Evolutionary conservation across 2,329 filamentous ascomycete genomes (phyloP).

Genomic region (Verticillium longisporum): DNA sequence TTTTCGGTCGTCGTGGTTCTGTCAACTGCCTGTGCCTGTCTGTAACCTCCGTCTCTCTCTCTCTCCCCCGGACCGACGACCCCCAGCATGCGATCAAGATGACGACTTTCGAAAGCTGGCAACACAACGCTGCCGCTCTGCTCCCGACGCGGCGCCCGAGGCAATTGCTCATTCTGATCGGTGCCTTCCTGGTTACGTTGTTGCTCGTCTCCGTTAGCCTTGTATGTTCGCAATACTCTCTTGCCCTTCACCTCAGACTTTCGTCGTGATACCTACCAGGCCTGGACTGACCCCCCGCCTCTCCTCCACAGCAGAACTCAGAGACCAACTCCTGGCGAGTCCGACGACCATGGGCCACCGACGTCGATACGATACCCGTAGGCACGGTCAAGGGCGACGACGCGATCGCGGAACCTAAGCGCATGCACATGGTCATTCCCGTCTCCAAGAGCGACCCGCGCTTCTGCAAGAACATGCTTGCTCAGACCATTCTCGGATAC

Average conservation of each 20-base stretch:
- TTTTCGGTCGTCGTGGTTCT: neutral
- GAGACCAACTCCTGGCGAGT: neutral
- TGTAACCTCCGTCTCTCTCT: neutral
- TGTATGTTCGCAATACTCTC: neutral
- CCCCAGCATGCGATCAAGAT: neutral
- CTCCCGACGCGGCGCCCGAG: neutral
- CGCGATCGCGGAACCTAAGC: neutral
- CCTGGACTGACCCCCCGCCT: neutral
- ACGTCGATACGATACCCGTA: neutral
- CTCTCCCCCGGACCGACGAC: neutral
- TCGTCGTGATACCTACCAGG: neutral
- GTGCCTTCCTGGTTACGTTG: neutral
- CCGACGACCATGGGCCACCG: conserved; percentile 1
- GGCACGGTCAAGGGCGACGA: neutral
- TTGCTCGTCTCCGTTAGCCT: neutral
- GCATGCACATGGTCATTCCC: conserved; percentile 1
- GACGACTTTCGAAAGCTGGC: neutral
- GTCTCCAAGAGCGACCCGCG: neutral
- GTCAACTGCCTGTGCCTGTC: neutral
- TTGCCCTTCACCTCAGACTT: neutral
- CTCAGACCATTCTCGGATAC: conserved; percentile 3
- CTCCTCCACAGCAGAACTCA: neutral
- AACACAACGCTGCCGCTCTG: neutral
- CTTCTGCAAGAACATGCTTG: conserved; percentile 1
- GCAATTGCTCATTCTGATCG: neutral